phyloP scores from a whole-genome alignment of 139 green algal species.

The Ettlia oleoabundans region DNA sequence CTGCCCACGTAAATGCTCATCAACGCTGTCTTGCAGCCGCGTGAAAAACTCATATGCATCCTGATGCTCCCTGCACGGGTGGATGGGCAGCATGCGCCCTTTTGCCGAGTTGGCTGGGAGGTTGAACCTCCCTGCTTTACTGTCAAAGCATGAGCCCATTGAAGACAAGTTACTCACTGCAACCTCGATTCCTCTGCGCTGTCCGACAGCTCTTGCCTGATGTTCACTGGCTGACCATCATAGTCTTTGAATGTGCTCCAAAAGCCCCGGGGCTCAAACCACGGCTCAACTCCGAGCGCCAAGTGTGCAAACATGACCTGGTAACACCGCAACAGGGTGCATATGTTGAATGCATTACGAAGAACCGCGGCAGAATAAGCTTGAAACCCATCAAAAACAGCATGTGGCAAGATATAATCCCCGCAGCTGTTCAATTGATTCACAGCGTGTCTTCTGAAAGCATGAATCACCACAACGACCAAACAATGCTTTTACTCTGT shows the following conservation, averaged over 20 bases:
- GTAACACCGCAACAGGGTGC: no score
- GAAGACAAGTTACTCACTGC: no score
- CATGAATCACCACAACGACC: background rate
- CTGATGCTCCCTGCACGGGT: slow-evolving; percentile 90
- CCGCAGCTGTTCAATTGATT: no score
- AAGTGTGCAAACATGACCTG: slow-evolving; percentile 84
- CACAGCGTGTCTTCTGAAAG: no score
- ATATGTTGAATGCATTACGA: no score
- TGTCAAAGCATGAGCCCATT: no score
- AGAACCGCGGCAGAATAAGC: no score
- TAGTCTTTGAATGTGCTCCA: slow-evolving; percentile 91
- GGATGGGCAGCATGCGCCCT: no score
- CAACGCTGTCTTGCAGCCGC: slow-evolving; percentile 95
- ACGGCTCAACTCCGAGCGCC: slow-evolving; percentile 50
- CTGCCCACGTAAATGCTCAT: slow-evolving; percentile 97
- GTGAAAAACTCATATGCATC: slow-evolving; percentile 97
- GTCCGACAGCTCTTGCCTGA: slow-evolving; percentile 35
- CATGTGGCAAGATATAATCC: no score
- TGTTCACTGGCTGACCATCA: slow-evolving; percentile 84
- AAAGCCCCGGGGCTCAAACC: slow-evolving; percentile 69
- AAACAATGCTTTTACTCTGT: background rate
- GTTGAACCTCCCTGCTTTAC: no score
- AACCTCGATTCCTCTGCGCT: background rate
- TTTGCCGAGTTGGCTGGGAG: no score
- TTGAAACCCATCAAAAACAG: no score